Base-by-base conservation (phyloP, 75 land plant species). In the Cupressus sempervirens region DNA sequence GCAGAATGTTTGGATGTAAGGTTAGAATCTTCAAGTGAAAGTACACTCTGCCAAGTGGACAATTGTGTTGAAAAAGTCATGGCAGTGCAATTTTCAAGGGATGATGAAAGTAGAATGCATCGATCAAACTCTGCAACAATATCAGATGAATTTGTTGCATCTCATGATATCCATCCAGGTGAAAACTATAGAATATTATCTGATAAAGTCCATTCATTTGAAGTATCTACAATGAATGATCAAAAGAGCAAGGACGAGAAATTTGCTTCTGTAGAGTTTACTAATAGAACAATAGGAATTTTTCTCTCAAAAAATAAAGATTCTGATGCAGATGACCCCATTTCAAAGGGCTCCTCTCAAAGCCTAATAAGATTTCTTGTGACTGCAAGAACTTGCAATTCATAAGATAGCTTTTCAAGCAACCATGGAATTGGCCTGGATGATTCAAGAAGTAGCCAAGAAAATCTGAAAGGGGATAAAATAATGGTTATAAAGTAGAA, bases 1-100 rank as follows among this genome's bases (percentile, higher is more conserved):
- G 46, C 81, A 41, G 46, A 77, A 16, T 77, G 81, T 43, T 41
- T 77, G 81, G 81, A 77, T 77, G 30, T 45, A 77, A 77, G 48
- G 3, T 20, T 77, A 43, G 46, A 43, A 43, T 43, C 81, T 77
- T 77, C 81, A 77, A 41, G 81, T 18, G 7, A 46, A 77, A 45
- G 30, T 8, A 77, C 46, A n/a, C 30, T 43, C 29, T 41, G n/a
- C 46, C 5, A 1, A 38, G 45, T 18, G 43, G 43, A 76, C 80
- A 76, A 26, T 41, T 26, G 0, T 38, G 26, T 76, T 7, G 46
- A 76, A 76, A 76, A 9, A 76, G 26, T 15, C 43, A 76, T 41
- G 80, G 11, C 10, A 18, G n/a, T 76, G 80, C 46, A 34, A 18
- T 38, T 76, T 76, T 76, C 4, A 1, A 10, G 43, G 46, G 10